Evolutionary conservation across 257 asterid species (phyloP).

Genomic region (Hygrophila difformis): DNA sequence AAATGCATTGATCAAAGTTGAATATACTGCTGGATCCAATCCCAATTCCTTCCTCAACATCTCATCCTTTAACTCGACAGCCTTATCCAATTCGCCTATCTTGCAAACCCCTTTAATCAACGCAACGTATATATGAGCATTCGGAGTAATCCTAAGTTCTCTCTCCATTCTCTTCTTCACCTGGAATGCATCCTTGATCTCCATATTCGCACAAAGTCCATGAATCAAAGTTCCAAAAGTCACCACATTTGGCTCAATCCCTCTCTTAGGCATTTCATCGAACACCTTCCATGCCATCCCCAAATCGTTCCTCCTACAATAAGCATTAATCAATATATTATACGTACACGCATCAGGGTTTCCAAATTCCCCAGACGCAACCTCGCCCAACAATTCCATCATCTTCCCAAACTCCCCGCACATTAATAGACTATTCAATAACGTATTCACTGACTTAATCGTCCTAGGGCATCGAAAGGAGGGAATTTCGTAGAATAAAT

Average conservation of each 20-base stretch:
- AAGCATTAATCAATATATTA: constrained; percentile 48
- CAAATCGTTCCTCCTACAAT: constrained; percentile 30
- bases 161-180: constrained; percentile 56
- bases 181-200: constrained; percentile 33
- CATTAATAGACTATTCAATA: constrained; percentile 38
- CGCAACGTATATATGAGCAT: constrained; percentile 40
- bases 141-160: constrained; percentile 36
- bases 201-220: constrained; percentile 35
- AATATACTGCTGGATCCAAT: constrained; percentile 50
- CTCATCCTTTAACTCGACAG: constrained; percentile 51
- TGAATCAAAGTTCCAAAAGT: constrained; percentile 67
- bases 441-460: constrained; percentile 52
- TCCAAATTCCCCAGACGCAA: constrained; percentile 23
- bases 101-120: constrained; percentile 64
- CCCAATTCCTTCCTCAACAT: constrained; percentile 45
- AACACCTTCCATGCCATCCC: constrained; percentile 38
- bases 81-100: constrained; percentile 25
- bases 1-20: constrained; percentile 58
- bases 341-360: constrained; percentile 58
- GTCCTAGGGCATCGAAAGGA: constrained; percentile 48
- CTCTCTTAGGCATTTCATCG: constrained; percentile 53
- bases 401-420: constrained; percentile 46
- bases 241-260: constrained; percentile 49
- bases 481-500: constrained; percentile 48
- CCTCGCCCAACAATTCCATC: constrained; percentile 25